Evolutionary conservation across 495 filamentous ascomycete genomes (phyloP), one percentile per base, ranked within the genome.

Genomic region (Xylaria flabelliformis): DNA sequence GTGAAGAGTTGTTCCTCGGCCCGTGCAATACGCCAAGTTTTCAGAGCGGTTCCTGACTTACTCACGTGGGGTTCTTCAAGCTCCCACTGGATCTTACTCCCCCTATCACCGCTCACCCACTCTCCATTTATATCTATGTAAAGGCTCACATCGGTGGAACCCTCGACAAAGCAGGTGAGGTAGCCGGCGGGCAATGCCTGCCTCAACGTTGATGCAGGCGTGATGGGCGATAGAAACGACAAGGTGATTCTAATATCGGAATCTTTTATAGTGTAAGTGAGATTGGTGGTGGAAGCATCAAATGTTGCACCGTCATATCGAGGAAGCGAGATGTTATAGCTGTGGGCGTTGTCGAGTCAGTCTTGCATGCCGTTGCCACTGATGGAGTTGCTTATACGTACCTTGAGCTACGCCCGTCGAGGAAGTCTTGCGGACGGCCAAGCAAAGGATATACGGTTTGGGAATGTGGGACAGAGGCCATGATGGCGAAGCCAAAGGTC

Each of bases 161-260:
- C 94, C 70, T 89, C 85, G 26, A 93, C 93, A 76, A 91, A 82
- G 44, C 97, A 86, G 10, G 90, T 92, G 53, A 97, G 69, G 77
- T 98, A 98, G 50, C 91, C 91, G 17, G 94, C 95, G 36, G 95
- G 95, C 50, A 98, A 90, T 36, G 93, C 91, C 85, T 98, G 95
- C 75, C 94, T 89, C 72, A 97, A 83, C 65, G 94, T 97, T 68
- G 95, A 97, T 4, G 93, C 93, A 4, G 94, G 94, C 0, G 95
- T 98, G 58, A 98, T 93, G 6, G 95, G 95, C 29, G 94, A 97
- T 48, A 97, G 86, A 81, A 97, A 97, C 2, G 94, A 95, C 29
- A 97, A 86, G 3, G 88, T 89, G 67, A 98, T 81, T 67, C 90
- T 88, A 19, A 88, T 79, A 7, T 79, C 76, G 5, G 88, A 83